These are phyloP conservation scores for Bromus sterilis DNA, from an alignment of 176 grass and related monocot genomes.

Conservation along the genomic window DNA sequence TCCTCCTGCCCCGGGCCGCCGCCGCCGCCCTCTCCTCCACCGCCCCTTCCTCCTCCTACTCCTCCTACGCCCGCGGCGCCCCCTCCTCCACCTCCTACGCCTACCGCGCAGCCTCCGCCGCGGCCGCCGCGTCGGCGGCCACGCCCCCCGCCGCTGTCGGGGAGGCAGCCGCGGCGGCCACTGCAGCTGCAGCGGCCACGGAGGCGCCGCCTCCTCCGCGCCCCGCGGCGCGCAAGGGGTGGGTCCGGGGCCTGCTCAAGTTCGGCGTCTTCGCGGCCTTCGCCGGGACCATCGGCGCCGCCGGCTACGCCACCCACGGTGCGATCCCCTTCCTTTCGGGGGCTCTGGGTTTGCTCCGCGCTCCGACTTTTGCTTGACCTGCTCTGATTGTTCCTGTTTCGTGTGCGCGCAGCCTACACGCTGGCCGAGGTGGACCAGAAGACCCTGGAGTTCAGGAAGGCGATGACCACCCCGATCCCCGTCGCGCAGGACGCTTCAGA, in stretches of 20 bases:
- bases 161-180: not conserved
- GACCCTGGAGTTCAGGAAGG: slow-evolving; percentile 47
- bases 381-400: not conserved
- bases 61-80: not conserved
- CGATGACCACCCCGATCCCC: not conserved
- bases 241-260: slow-evolving; percentile 53
- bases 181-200: not conserved
- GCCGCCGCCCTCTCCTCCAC: not conserved
- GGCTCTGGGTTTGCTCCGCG: not conserved
- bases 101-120: not conserved
- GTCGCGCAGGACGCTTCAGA: slow-evolving; percentile 23
- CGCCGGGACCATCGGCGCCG: slow-evolving; percentile 39
- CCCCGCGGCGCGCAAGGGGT: slow-evolving; percentile 19
- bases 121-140: not conserved
- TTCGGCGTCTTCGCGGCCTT: slow-evolving; percentile 50
- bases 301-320: slow-evolving; percentile 63
- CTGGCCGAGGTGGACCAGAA: slow-evolving; percentile 45
- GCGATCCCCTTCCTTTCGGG: not conserved
- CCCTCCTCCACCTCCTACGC: not conserved
- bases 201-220: not conserved
- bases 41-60: not conserved
- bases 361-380: not conserved
- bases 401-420: slow-evolving; percentile 46
- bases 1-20: slow-evolving; percentile 9
- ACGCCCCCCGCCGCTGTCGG: not conserved